Evolutionary conservation across 768 basidiomycete species (phyloP), one percentile per base, ranked within the genome.

Genomic region (Hericium coralloides): DNA sequence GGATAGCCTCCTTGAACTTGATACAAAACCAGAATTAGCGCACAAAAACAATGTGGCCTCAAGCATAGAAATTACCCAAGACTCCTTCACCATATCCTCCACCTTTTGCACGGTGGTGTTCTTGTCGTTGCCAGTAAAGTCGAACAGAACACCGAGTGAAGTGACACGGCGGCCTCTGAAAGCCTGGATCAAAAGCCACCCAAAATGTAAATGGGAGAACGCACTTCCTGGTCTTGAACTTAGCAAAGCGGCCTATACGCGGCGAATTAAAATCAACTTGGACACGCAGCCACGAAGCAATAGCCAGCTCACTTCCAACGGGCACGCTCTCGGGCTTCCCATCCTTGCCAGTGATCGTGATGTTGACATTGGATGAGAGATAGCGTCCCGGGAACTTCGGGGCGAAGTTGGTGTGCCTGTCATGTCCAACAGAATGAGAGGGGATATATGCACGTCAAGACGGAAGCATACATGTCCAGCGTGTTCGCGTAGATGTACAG

Each of bases 361-460:
- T 89, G 71, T 95, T 89, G 55, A 82, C 88, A 64, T 95, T 95
- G 2, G 85, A 89, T 1, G 90, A 83, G 49, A 97, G 72, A 68
- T 92, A 94, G 48, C 84, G 77, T 6, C 87, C 90, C 8, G 79
- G 74, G 68, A 84, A 77, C 49, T 80, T 71, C 2, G 82, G 84
- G 3, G 73, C 82, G 63, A 92, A 87, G 66, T 86, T 86, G 53
- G 75, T 50, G 49, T 50, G 25, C 49, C 49, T 50, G 43, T 22
- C n/a, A 31, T 25, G 17, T 17, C n/a, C 22, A 23, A 17, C 18
- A 23, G 20, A 4, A 12, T 50, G 17, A 50, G 23, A 12, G 4
- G 17, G 25, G 15, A 25, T 23, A 23, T 23, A 23, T 22, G 15
- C 7, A 3, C n/a, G 49, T 15, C 1, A 17, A 23, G 17, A 23